These are phyloP conservation scores for Coleophoma crateriformis DNA, from an alignment of 2,329 filamentous ascomycete species.

Conservation along the genomic window DNA sequence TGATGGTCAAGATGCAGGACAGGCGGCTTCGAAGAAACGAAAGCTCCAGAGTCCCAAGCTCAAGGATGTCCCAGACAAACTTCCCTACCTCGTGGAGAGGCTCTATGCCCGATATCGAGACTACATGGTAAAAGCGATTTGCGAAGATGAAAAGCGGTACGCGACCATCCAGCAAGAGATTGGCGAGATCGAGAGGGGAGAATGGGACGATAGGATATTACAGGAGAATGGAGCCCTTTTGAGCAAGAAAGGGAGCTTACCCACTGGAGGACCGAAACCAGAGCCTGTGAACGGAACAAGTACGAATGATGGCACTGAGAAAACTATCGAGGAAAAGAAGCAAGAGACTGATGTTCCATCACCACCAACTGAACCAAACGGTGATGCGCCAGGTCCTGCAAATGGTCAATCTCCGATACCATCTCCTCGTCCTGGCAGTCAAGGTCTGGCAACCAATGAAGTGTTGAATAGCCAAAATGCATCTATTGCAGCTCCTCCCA, in stretches of 20 bases:
- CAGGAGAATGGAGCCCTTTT: conserved; percentile 14
- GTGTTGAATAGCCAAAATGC: conserved; percentile 16
- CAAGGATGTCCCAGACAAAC: conserved; percentile 61
- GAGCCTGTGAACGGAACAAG: conserved; percentile 13
- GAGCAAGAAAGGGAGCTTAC: conserved; percentile 7
- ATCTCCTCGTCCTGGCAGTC: conserved; percentile 13
- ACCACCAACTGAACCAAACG: conserved; percentile 5
- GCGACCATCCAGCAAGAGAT: conserved; percentile 62
- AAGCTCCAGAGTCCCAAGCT: conserved; percentile 63
- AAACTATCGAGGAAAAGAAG: not conserved
- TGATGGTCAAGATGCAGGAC: conserved; percentile 34
- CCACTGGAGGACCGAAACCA: not conserved
- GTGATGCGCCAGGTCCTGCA: conserved; percentile 1
- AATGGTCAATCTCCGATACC: conserved; percentile 8
- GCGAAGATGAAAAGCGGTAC: conserved; percentile 67
- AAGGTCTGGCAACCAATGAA: conserved; percentile 20
- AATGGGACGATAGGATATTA: conserved; percentile 38
- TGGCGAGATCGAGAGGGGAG: conserved; percentile 57
- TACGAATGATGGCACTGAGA: not conserved
- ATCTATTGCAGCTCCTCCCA: conserved; percentile 7
- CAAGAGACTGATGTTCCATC: conserved; percentile 1
- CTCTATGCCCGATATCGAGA: conserved; percentile 73
- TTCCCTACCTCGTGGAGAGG: conserved; percentile 66
- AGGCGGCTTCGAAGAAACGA: conserved; percentile 62
- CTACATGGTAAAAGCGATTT: conserved; percentile 62